Conservation (phyloP, 2,329 filamentous ascomycete species). For the Tolypocladium pustulatum region DNA sequence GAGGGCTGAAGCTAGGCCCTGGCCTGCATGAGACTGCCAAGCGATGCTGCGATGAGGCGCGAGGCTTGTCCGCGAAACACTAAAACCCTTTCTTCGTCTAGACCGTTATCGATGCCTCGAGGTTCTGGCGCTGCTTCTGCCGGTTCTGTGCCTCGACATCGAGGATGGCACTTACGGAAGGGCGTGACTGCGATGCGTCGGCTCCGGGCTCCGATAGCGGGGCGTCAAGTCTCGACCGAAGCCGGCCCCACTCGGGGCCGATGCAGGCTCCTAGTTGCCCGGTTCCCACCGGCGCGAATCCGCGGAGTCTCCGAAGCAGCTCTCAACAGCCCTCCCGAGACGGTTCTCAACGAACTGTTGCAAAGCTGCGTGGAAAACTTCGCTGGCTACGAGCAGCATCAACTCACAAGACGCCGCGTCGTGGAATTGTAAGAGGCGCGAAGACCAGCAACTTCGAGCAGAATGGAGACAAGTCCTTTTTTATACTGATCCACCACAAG, state of each 20-base stretch:
- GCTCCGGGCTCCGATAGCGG: background rate
- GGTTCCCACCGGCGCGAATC: background rate
- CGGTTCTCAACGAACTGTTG: background rate
- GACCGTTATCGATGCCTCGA: background rate
- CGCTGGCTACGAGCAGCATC: background rate
- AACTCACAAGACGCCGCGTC: background rate
- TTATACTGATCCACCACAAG: background rate
- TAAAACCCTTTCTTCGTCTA: background rate
- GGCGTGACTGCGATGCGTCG: background rate
- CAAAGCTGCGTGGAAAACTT: background rate
- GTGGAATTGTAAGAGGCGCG: background rate
- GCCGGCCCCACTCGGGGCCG: background rate
- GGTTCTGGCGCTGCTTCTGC: background rate
- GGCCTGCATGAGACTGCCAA: background rate
- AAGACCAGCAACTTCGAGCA: background rate
- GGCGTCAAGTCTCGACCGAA: background rate
- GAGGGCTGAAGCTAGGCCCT: background rate
- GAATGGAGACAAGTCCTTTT: background rate
- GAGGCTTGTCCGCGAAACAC: background rate
- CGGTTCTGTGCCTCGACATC: background rate
- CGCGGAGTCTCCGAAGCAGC: background rate
- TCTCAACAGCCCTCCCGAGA: background rate
- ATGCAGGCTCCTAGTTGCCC: background rate
- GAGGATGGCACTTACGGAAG: background rate
- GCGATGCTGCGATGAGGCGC: background rate